Evolutionary conservation across 805 yeast species (phyloP).

Genomic region (Yarrowia porcina): DNA sequence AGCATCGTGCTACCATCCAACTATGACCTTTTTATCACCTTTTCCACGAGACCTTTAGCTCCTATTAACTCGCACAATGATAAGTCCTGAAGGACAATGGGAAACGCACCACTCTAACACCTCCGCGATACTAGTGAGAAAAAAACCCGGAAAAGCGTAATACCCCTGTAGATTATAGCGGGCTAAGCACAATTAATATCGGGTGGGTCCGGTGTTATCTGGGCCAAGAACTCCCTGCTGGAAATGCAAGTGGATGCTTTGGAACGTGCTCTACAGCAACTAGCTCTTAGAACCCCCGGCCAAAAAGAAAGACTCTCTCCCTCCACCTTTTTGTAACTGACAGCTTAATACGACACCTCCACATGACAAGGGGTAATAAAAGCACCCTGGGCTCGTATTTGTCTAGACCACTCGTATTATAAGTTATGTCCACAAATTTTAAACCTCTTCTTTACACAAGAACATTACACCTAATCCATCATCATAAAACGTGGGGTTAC

Average conservation of each 20-base stretch:
- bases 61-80: background rate
- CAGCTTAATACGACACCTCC: background rate
- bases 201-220: background rate
- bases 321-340: background rate
- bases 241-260: background rate
- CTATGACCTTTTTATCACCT: background rate
- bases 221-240: background rate
- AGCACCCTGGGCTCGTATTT: conserved; percentile 9
- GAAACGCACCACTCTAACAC: background rate
- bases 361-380: background rate
- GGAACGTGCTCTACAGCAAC: background rate
- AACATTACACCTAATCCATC: background rate
- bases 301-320: background rate
- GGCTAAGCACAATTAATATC: background rate
- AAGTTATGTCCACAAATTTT: background rate
- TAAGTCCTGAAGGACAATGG: background rate
- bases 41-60: background rate
- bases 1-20: background rate
- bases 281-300: background rate
- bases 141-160: background rate
- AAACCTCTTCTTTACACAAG: background rate
- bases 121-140: background rate
- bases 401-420: conserved; percentile 9
- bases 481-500: background rate
- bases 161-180: background rate